Evolutionary conservation across 1,284 basidiomycete species (phyloP).

Genomic region (Papiliotrema laurentii): DNA sequence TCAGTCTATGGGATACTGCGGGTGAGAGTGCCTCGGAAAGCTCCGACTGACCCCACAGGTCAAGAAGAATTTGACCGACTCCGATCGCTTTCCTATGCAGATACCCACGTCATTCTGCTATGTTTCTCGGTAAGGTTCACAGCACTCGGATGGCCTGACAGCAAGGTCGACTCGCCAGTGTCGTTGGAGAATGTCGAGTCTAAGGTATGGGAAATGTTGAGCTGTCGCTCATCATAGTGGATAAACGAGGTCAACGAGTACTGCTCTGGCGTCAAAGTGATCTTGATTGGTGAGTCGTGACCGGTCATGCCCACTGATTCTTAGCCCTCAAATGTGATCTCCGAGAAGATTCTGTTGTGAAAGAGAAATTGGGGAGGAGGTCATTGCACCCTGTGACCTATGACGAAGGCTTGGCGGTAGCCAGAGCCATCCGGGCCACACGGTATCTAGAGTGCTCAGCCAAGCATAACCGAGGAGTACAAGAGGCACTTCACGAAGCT

Average conservation of each 20-base stretch:
- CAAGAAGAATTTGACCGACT: conserved; percentile 95
- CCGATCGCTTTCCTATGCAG: conserved; percentile 84
- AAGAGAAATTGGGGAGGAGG: conserved; percentile 57
- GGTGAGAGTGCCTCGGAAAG: conserved; percentile 54
- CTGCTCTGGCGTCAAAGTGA: conserved; percentile 88
- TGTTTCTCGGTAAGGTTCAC: conserved; percentile 73
- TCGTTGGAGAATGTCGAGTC: conserved; percentile 88
- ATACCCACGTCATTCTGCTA: conserved; percentile 90
- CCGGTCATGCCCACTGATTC: conserved; percentile 12
- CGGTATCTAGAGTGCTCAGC: conserved; percentile 97
- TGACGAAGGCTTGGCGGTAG: conserved; percentile 81
- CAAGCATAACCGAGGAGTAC: conserved; percentile 88
- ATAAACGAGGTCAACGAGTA: conserved; percentile 58
- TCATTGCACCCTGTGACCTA: conserved; percentile 71
- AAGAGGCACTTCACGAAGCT: conserved; percentile 85
- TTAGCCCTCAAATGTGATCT: conserved; percentile 91
- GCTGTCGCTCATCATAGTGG: conserved; percentile 28
- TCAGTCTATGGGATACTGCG: conserved; percentile 95
- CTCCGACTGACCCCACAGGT: conserved; percentile 53
- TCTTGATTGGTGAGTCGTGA: conserved; percentile 71
- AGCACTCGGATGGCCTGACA: background rate
- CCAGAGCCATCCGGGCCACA: conserved; percentile 82
- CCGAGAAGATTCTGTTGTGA: conserved; percentile 66
- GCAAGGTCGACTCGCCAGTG: conserved; percentile 78
- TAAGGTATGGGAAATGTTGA: conserved; percentile 58